Evolutionary conservation across 441 rosid genomes (phyloP).

Genomic region (Gossypium trilobum): DNA sequence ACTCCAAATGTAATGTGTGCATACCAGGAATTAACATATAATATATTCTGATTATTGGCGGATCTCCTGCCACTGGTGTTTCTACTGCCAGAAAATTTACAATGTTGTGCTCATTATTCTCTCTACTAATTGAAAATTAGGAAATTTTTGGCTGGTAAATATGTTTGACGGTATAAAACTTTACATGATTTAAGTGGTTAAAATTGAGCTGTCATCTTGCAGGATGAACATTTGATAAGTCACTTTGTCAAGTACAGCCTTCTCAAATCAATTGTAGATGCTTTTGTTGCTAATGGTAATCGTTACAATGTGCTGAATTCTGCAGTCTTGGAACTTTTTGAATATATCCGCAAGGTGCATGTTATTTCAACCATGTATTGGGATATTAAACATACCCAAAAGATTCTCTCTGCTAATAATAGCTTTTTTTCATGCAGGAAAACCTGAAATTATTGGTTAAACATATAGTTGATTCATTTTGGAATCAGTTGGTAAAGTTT

Average conservation of each 20-base stretch:
- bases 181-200: background rate
- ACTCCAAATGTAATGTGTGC: background rate
- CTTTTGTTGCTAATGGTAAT: slow-evolving; percentile 75
- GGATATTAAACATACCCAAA: slow-evolving; percentile 10
- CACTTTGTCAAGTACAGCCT: slow-evolving; percentile 77
- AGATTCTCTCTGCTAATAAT: slow-evolving; percentile 12
- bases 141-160: background rate
- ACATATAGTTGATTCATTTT: slow-evolving; percentile 75
- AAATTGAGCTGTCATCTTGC: slow-evolving; percentile 21
- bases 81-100: background rate
- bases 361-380: slow-evolving; percentile 7
- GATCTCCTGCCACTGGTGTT: background rate
- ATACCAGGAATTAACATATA: background rate
- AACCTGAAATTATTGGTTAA: slow-evolving; percentile 66
- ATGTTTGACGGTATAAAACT: background rate
- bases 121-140: background rate
- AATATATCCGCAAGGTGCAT: slow-evolving; percentile 79
- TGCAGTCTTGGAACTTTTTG: slow-evolving; percentile 82
- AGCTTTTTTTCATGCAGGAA: slow-evolving; percentile 43
- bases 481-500: slow-evolving; percentile 72
- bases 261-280: slow-evolving; percentile 79
- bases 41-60: background rate
- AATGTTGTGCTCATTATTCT: background rate
- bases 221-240: slow-evolving; percentile 81
- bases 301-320: slow-evolving; percentile 91